These are phyloP conservation scores for Piloderma croceum DNA, from an alignment of 768 basidiomycete genomes.

Conservation along the genomic window DNA sequence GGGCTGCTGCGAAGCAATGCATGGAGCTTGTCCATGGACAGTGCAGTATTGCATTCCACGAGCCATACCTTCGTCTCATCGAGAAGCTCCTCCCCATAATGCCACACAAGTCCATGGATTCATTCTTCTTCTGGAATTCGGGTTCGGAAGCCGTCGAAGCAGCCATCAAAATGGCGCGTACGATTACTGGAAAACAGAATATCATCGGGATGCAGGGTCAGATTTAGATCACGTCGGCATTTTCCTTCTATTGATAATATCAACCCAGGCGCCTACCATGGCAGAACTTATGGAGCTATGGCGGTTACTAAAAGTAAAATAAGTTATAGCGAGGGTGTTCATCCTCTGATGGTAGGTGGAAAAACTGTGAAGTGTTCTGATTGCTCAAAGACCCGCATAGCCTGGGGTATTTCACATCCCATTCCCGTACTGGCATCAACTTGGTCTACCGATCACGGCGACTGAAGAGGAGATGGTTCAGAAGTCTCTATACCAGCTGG, in stretches of 20 bases:
- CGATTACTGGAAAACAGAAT: constrained; percentile 75
- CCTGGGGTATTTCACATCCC: constrained; percentile 78
- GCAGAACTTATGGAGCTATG: constrained; percentile 90
- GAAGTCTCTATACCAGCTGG: constrained; percentile 72
- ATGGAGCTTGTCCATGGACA: constrained; percentile 71
- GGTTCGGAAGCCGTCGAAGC: constrained; percentile 93
- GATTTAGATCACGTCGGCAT: neutral
- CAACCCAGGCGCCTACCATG: constrained; percentile 71
- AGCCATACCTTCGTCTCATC: constrained; percentile 82
- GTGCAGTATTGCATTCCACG: constrained; percentile 87
- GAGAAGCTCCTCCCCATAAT: constrained; percentile 80
- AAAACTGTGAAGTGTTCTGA: neutral
- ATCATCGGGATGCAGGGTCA: constrained; percentile 86
- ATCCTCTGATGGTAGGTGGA: constrained; percentile 72
- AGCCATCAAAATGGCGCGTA: constrained; percentile 80
- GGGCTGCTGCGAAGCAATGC: constrained; percentile 86
- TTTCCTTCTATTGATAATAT: neutral
- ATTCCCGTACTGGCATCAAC: constrained; percentile 93
- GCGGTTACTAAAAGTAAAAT: constrained; percentile 94
- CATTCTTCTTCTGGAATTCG: constrained; percentile 97
- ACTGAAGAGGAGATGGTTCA: constrained; percentile 52
- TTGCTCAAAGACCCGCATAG: constrained; percentile 32
- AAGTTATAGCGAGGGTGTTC: constrained; percentile 72
- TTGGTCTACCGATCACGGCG: constrained; percentile 51
- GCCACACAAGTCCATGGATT: constrained; percentile 87